Percentiles rank a stretch among this genome's conserved stretches.
Conservation (phyloP, 345 rosid species). For the Pseudoturritis turrita region DNA sequence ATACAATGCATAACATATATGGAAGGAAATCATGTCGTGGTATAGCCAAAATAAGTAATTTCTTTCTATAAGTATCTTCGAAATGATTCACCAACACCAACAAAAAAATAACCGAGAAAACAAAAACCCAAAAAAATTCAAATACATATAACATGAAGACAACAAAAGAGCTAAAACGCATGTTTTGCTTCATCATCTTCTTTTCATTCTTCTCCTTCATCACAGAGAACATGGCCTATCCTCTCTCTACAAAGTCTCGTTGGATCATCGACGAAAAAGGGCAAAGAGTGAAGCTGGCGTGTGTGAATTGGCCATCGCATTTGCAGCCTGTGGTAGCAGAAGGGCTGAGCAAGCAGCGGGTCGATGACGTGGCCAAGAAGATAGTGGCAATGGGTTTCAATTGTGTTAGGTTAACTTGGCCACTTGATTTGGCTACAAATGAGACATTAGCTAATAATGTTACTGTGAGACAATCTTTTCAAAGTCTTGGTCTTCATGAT, state of each 20-base stretch:
- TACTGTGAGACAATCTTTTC: slow-evolving; percentile 59
- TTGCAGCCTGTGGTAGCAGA: slow-evolving; percentile 59
- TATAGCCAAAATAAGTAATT: no score
- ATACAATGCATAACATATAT: no score
- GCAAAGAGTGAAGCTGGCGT: slow-evolving; percentile 58
- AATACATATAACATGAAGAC: slow-evolving; percentile 15
- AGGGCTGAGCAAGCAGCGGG: slow-evolving; percentile 64
- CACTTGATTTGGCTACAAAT: slow-evolving; percentile 50
- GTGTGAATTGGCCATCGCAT: slow-evolving; percentile 68
- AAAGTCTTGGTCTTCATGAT: slow-evolving; percentile 46
- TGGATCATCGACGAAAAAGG: slow-evolving; percentile 50
- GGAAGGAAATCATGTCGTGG: no score
- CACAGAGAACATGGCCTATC: slow-evolving; percentile 20
- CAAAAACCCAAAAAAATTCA: not conserved
- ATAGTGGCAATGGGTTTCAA: slow-evolving; percentile 50
- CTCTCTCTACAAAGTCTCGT: slow-evolving; percentile 49
- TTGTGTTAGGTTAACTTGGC: slow-evolving; percentile 73
- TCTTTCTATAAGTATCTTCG: not conserved
- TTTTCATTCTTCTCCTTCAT: slow-evolving; percentile 4
- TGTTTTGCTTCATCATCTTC: not conserved
- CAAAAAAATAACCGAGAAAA: not conserved
- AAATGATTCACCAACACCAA: slow-evolving; percentile 20
- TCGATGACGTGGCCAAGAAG: slow-evolving; percentile 33
- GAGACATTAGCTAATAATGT: slow-evolving; percentile 40
- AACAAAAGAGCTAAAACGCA: not conserved